A percentile compares a stretch with the other conserved stretches of the same genome.
phyloP scores from a whole-genome alignment of 257 asterid genomes.

The Echium plantagineum region DNA sequence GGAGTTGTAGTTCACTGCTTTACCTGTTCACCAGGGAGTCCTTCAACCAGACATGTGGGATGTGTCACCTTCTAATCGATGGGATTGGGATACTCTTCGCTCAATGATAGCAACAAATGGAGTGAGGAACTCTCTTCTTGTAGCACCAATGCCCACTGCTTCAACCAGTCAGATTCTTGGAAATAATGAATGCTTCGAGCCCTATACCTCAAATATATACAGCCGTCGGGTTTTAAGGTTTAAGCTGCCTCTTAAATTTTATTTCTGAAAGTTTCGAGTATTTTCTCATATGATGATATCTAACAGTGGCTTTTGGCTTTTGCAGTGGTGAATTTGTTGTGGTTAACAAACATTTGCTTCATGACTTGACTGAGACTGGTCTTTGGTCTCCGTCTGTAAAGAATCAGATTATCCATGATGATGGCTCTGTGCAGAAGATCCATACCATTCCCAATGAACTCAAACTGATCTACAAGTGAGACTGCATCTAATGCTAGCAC shows the following conservation, averaged over 20 bases:
- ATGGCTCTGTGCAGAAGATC: slow-evolving; percentile 85
- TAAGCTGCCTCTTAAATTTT: neutral
- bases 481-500: slow-evolving; percentile 4
- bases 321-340: slow-evolving; percentile 93
- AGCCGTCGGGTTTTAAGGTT: slow-evolving; percentile 91
- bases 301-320: slow-evolving; percentile 3
- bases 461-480: slow-evolving; percentile 76
- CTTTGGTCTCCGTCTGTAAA: slow-evolving; percentile 79
- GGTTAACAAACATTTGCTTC: slow-evolving; percentile 92
- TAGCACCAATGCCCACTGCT: slow-evolving; percentile 99
- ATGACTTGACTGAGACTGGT: slow-evolving; percentile 89
- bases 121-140: slow-evolving; percentile 79
- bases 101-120: slow-evolving; percentile 51
- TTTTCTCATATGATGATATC: neutral
- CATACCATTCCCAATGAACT: slow-evolving; percentile 64
- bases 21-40: slow-evolving; percentile 47
- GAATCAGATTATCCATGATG: slow-evolving; percentile 71
- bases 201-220: slow-evolving; percentile 89
- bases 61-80: slow-evolving; percentile 62
- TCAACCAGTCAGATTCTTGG: slow-evolving; percentile 99
- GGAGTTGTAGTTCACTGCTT: neutral
- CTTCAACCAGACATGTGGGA: slow-evolving; percentile 99
- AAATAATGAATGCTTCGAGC: slow-evolving; percentile 94
- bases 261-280: neutral
- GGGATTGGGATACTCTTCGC: slow-evolving; percentile 87